Percentiles rank a stretch among this genome's conserved stretches.
These are phyloP conservation scores for Ricinus communis DNA, from an alignment of 345 rosid genomes.

Conservation along the genomic window DNA sequence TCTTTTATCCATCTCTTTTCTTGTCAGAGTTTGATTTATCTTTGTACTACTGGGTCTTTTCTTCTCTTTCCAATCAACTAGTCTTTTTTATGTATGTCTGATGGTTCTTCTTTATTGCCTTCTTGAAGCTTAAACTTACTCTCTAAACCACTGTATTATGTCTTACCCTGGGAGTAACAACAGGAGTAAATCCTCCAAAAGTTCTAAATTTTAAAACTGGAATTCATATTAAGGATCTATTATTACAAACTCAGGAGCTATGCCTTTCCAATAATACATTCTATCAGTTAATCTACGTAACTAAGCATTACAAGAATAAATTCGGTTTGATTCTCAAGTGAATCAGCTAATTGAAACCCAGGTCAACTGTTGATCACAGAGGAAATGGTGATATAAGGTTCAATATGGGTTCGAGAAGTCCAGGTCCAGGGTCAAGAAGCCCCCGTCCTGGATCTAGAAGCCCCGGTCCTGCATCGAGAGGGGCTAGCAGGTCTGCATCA, in stretches of 20 bases:
- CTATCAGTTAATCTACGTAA: background rate
- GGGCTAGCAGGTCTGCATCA: constrained; percentile 67
- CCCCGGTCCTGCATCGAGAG: constrained; percentile 47
- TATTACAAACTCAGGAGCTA: background rate
- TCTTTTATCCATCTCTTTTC: background rate
- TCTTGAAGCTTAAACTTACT: background rate
- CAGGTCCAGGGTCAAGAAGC: constrained; percentile 35
- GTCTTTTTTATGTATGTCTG: no score
- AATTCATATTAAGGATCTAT: background rate
- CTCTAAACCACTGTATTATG: background rate
- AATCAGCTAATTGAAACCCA: constrained; percentile 13
- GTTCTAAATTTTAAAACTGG: background rate
- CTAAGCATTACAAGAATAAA: background rate
- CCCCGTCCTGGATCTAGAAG: constrained; percentile 30
- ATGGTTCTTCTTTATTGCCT: background rate
- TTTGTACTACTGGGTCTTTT: background rate
- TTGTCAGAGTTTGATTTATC: constrained; percentile 17
- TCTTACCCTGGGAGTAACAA: no score
- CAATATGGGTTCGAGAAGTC: constrained; percentile 50
- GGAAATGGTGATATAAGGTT: constrained; percentile 45
- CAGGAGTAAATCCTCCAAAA: background rate
- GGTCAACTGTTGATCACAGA: constrained; percentile 43
- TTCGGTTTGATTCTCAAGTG: constrained; percentile 13
- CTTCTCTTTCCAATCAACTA: constrained; percentile 8
- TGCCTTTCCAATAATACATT: background rate